A percentile compares a stretch with the other conserved stretches of the same genome.
Evolutionary conservation across 805 yeast genomes (phyloP).

Genomic region (Myxozyma sirexii): DNA sequence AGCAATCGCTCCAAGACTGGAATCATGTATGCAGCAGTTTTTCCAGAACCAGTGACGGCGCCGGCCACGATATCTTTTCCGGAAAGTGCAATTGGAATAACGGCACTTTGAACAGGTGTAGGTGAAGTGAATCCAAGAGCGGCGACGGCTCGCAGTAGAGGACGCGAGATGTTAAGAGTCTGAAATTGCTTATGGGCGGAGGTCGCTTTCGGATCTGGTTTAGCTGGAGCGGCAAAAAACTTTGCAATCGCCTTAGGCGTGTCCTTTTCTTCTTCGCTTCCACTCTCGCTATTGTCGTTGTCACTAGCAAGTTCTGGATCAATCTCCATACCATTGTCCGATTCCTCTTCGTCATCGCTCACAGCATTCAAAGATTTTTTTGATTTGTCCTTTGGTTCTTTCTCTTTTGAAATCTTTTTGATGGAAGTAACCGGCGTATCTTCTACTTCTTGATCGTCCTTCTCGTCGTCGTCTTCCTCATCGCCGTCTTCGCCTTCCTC

Average conservation of each 20-base stretch:
- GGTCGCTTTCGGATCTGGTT: slow-evolving; percentile 56
- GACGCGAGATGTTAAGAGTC: slow-evolving; percentile 81
- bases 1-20: slow-evolving; percentile 92
- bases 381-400: slow-evolving; percentile 23
- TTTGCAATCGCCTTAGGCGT: slow-evolving; percentile 81
- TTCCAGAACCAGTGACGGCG: slow-evolving; percentile 99
- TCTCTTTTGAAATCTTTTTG: slow-evolving; percentile 14
- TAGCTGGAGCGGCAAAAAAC: slow-evolving; percentile 65
- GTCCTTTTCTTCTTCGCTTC: slow-evolving; percentile 54
- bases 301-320: slow-evolving; percentile 43
- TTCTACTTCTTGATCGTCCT: not conserved
- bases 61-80: slow-evolving; percentile 99
- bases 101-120: slow-evolving; percentile 90
- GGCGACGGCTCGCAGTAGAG: slow-evolving; percentile 79
- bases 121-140: slow-evolving; percentile 84
- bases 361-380: slow-evolving; percentile 43
- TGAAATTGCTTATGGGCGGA: slow-evolving; percentile 68
- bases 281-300: slow-evolving; percentile 43
- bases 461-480: slow-evolving; percentile 41
- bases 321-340: slow-evolving; percentile 39
- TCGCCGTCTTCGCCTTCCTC: slow-evolving; percentile 42
- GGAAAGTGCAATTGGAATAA: slow-evolving; percentile 87
- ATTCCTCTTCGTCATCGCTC: slow-evolving; percentile 44
- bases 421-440: not conserved
- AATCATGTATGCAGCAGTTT: slow-evolving; percentile 96